Percentiles rank a stretch among this genome's conserved stretches.
These are phyloP conservation scores for Penicillium hordei DNA, from an alignment of 2,329 filamentous ascomycete species.

Conservation along the genomic window DNA sequence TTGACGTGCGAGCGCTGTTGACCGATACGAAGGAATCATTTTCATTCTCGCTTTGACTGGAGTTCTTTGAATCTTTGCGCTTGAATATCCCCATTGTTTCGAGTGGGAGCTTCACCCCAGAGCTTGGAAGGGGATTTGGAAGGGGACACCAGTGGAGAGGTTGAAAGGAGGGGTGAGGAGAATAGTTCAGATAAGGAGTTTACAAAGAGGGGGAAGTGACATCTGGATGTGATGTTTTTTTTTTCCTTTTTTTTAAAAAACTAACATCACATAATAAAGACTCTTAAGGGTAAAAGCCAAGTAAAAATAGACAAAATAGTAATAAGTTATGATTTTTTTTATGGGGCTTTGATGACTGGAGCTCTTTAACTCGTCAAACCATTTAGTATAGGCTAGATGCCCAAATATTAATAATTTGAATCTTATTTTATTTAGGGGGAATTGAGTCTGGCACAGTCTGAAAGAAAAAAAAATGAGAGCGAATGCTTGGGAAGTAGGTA, in stretches of 20 bases:
- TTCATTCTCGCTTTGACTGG: slow-evolving; percentile 35
- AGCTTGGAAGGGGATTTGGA: neutral
- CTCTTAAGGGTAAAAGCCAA: neutral
- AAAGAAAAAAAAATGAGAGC: neutral
- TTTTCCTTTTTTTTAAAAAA: neutral
- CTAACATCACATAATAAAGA: neutral
- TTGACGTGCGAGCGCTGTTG: slow-evolving; percentile 46
- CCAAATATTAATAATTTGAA: neutral
- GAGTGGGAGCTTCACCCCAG: slow-evolving; percentile 5
- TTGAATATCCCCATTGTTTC: slow-evolving; percentile 48
- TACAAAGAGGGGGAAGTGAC: neutral
- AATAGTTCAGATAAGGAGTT: slow-evolving; percentile 1
- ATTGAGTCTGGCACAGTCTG: neutral
- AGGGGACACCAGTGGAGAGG: neutral
- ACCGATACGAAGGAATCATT: slow-evolving; percentile 41
- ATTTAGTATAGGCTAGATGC: neutral
- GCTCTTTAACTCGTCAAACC: neutral
- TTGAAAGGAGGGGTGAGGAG: neutral
- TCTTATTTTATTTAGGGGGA: neutral
- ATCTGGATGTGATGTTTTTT: slow-evolving; percentile 2
- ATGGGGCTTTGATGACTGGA: slow-evolving; percentile 4
- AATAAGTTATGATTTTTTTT: slow-evolving; percentile 1
- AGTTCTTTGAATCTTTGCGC: slow-evolving; percentile 47
- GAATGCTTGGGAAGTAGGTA: neutral
- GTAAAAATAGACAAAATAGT: neutral